Evolutionary conservation across 441 rosid genomes (phyloP).

Genomic region (Adansonia rubrostipa): DNA sequence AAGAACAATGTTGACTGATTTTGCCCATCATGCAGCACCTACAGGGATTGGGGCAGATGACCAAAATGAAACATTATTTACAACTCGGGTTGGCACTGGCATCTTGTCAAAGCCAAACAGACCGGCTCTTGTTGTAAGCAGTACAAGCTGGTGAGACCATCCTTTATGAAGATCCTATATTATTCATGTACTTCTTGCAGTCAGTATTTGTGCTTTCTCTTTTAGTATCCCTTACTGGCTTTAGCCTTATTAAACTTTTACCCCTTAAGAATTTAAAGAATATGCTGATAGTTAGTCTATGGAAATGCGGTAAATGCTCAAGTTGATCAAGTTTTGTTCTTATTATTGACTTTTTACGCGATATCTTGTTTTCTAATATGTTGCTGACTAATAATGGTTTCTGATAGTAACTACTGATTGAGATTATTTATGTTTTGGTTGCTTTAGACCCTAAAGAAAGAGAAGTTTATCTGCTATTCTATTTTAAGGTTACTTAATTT

Average conservation of each 20-base stretch:
- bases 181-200: not conserved
- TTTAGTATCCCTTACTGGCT: constrained; percentile 15
- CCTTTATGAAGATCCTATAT: not conserved
- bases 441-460: not conserved
- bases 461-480: not conserved
- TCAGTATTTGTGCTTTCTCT: not conserved
- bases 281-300: constrained; percentile 10
- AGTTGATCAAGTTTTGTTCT: constrained; percentile 7
- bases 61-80: constrained; percentile 64
- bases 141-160: constrained; percentile 87
- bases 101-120: constrained; percentile 64
- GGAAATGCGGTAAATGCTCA: not conserved
- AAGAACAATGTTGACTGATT: constrained; percentile 13
- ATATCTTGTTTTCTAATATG: constrained; percentile 7
- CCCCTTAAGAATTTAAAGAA: not conserved
- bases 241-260: not conserved
- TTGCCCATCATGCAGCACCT: constrained; percentile 28
- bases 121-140: constrained; percentile 92
- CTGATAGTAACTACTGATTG: not conserved
- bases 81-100: constrained; percentile 43
- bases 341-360: not conserved
- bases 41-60: constrained; percentile 37
- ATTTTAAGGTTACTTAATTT: not conserved
- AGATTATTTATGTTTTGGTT: constrained; percentile 20
- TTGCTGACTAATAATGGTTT: not conserved